Evolutionary conservation across 2,329 filamentous ascomycete species (phyloP).

Genomic region (Coleophoma crateriformis): DNA sequence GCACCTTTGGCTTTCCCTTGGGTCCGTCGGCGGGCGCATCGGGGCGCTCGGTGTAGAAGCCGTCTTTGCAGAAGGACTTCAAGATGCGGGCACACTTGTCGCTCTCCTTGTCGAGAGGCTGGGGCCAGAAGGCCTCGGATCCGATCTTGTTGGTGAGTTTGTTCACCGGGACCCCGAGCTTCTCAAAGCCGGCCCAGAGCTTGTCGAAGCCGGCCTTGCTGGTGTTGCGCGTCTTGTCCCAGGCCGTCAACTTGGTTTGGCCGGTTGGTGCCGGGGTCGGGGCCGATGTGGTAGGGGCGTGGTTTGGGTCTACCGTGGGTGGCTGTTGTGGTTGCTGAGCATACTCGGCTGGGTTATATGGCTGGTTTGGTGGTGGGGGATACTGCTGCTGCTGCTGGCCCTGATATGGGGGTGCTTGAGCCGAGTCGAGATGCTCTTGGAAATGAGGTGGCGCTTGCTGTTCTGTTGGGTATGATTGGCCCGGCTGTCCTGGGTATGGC

Average conservation of each 20-base stretch:
- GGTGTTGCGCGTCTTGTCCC: conserved; percentile 44
- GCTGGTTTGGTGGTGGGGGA: neutral
- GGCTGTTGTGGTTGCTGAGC: neutral
- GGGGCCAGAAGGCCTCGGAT: conserved; percentile 78
- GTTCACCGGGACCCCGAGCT: conserved; percentile 70
- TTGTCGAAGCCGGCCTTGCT: conserved; percentile 69
- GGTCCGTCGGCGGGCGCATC: conserved; percentile 38
- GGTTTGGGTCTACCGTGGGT: neutral
- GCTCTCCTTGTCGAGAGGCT: conserved; percentile 77
- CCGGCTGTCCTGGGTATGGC: neutral
- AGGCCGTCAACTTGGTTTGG: conserved; percentile 23
- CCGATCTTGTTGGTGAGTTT: conserved; percentile 76
- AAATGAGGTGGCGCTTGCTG: neutral
- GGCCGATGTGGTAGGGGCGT: neutral
- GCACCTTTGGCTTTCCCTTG: conserved; percentile 36
- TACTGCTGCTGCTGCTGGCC: neutral
- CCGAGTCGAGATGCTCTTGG: too few species aligned
- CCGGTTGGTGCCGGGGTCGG: neutral
- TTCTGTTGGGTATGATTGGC: neutral
- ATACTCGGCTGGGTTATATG: neutral
- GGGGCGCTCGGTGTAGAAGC: conserved; percentile 54
- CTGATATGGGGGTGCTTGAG: neutral
- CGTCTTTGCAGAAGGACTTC: conserved; percentile 82
- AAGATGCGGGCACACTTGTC: conserved; percentile 87
- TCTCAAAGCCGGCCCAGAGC: conserved; percentile 62